Conservation (phyloP, 164 flowering plant species). For the Tinospora cordifolia region DNA sequence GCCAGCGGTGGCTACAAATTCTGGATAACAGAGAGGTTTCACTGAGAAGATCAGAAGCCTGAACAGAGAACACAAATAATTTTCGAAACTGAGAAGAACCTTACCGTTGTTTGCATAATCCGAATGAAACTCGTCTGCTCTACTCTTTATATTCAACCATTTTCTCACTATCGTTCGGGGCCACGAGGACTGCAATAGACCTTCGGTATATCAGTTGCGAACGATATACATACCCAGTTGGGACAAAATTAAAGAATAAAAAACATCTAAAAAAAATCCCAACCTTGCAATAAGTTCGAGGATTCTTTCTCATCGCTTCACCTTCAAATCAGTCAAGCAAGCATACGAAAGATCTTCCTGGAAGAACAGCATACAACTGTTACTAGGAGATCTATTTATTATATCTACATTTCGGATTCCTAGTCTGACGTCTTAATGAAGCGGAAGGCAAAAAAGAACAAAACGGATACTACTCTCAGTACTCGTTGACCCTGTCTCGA, state of each 20-base stretch:
- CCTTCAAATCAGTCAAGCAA: slow-evolving; percentile 13
- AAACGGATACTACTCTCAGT: background rate
- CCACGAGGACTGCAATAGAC: slow-evolving; percentile 49
- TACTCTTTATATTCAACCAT: slow-evolving; percentile 60
- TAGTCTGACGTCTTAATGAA: background rate
- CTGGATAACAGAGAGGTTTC: background rate
- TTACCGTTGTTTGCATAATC: slow-evolving; percentile 38
- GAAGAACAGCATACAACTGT: slow-evolving; percentile 2
- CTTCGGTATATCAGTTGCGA: background rate
- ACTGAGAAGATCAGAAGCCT: background rate
- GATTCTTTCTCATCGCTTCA: slow-evolving; percentile 32
- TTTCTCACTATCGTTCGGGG: slow-evolving; percentile 47
- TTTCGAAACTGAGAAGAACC: background rate
- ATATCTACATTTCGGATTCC: background rate
- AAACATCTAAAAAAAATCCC: background rate
- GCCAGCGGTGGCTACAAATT: slow-evolving; percentile 8
- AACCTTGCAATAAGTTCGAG: slow-evolving; percentile 30
- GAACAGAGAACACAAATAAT: background rate
- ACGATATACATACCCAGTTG: no score
- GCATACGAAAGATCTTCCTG: slow-evolving; percentile 3
- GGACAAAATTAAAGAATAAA: background rate
- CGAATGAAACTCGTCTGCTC: slow-evolving; percentile 50
- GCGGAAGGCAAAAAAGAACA: background rate
- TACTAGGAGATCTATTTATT: background rate
- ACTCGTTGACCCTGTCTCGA: background rate